phyloP scores from a whole-genome alignment of 2,329 filamentous ascomycete genomes.

The Fusarium sp. region DNA sequence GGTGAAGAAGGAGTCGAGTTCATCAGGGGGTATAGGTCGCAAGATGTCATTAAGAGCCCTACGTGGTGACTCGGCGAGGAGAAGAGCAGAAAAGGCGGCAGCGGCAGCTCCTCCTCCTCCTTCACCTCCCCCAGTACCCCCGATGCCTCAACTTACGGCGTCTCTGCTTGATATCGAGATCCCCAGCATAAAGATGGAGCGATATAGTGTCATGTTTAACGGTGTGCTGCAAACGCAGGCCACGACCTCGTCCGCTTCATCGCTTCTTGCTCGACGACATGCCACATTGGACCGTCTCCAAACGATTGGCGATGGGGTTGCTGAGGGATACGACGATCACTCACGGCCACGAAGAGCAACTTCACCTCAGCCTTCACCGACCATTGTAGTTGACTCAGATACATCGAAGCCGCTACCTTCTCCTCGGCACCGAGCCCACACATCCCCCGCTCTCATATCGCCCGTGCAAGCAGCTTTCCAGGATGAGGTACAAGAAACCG shows the following conservation, averaged over 20 bases:
- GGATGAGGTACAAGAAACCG: constrained; percentile 2
- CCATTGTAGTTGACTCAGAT: constrained; percentile 52
- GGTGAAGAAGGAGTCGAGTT: constrained; percentile 33
- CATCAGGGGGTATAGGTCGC: constrained; percentile 39
- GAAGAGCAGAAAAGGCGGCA: constrained; percentile 31
- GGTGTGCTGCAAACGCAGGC: constrained; percentile 69
- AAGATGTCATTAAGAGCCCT: constrained; percentile 43
- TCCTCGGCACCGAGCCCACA: constrained; percentile 64
- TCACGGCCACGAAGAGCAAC: constrained; percentile 57
- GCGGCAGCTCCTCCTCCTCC: constrained; percentile 31
- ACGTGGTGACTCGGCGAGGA: constrained; percentile 38
- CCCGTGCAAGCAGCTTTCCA: constrained; percentile 54
- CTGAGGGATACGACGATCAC: constrained; percentile 51
- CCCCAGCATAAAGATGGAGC: constrained; percentile 82
- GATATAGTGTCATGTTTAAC: constrained; percentile 95
- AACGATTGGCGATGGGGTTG: constrained; percentile 59
- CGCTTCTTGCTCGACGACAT: constrained; percentile 67
- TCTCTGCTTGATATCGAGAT: constrained; percentile 79
- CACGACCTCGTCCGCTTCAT: constrained; percentile 40
- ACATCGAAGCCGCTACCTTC: constrained; percentile 43
- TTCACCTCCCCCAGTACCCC: constrained; percentile 30
- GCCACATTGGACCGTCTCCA: constrained; percentile 69
- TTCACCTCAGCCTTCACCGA: constrained; percentile 58
- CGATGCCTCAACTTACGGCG: constrained; percentile 26
- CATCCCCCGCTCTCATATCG: constrained; percentile 64